Conservation (phyloP, 1,284 basidiomycete genomes). For the Boletus sp. region DNA sequence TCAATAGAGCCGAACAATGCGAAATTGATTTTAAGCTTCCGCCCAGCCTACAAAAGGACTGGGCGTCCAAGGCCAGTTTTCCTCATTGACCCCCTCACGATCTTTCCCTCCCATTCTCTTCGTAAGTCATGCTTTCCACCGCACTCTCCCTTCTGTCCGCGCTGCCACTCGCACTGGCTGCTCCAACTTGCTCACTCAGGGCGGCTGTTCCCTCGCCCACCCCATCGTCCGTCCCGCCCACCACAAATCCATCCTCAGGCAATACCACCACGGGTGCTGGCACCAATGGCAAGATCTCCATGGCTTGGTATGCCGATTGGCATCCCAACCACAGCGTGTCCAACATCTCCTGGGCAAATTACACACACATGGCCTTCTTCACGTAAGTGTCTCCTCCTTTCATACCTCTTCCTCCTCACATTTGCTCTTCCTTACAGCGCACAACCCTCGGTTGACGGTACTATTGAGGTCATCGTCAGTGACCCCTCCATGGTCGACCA, state of each 20-base stretch:
- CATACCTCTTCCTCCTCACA: background rate
- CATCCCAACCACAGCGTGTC: conserved; percentile 45
- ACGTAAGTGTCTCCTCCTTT: conserved; percentile 41
- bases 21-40: too few species aligned
- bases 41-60: background rate
- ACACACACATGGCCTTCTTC: conserved; percentile 61
- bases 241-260: conserved; percentile 10
- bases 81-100: conserved; percentile 12
- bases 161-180: conserved; percentile 29
- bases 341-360: conserved; percentile 55
- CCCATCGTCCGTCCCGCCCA: background rate
- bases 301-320: conserved; percentile 67
- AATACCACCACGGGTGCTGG: conserved; percentile 25
- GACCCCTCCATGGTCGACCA: conserved; percentile 11
- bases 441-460: conserved; percentile 46
- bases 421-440: conserved; percentile 27
- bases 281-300: conserved; percentile 36
- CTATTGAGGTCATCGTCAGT: conserved; percentile 36
- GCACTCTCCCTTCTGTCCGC: conserved; percentile 22
- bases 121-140: conserved; percentile 18
- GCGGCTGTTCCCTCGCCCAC: conserved; percentile 4
- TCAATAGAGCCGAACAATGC: conserved; percentile 5
- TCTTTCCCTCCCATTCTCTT: conserved; percentile 16
- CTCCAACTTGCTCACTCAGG: conserved; percentile 26
- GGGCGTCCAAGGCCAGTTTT: background rate